Percentiles rank a stretch among this genome's conserved stretches.
phyloP scores from a whole-genome alignment of 2,329 filamentous ascomycete species.

The Pseudogymnoascus sp. region DNA sequence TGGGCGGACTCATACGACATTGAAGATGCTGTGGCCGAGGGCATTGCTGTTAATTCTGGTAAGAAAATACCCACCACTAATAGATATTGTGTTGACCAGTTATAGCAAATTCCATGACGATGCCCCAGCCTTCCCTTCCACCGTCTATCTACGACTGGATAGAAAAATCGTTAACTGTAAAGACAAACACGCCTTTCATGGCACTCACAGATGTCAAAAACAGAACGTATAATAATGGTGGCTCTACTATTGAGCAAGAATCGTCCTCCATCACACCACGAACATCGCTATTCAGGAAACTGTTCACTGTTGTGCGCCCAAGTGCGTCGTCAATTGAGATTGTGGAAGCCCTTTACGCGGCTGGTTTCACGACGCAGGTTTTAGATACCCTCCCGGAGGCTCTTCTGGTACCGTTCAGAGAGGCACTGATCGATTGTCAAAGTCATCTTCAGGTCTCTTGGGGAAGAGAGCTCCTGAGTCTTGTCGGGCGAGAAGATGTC shows the following conservation, averaged over 20 bases:
- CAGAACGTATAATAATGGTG: not conserved
- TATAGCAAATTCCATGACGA: constrained; percentile 20
- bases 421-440: constrained; percentile 79
- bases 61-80: not conserved
- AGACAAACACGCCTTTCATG: constrained; percentile 35
- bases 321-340: constrained; percentile 51
- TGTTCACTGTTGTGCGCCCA: constrained; percentile 53
- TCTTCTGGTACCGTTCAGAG: constrained; percentile 70
- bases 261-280: constrained; percentile 44
- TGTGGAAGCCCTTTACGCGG: constrained; percentile 66
- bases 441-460: constrained; percentile 72
- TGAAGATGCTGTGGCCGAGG: constrained; percentile 47
- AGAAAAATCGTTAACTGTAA: constrained; percentile 32
- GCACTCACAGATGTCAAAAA: constrained; percentile 40
- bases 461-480: constrained; percentile 60
- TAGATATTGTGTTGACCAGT: not conserved
- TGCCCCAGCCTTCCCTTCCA: constrained; percentile 45
- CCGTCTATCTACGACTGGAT: constrained; percentile 54
- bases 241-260: not conserved
- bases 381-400: constrained; percentile 82
- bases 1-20: constrained; percentile 57
- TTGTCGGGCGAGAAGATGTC: constrained; percentile 78
- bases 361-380: constrained; percentile 58
- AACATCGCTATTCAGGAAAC: constrained; percentile 61
- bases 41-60: constrained; percentile 45